These are phyloP conservation scores for Steccherinum ochraceum DNA, from an alignment of 768 basidiomycete species.

Conservation along the genomic window DNA sequence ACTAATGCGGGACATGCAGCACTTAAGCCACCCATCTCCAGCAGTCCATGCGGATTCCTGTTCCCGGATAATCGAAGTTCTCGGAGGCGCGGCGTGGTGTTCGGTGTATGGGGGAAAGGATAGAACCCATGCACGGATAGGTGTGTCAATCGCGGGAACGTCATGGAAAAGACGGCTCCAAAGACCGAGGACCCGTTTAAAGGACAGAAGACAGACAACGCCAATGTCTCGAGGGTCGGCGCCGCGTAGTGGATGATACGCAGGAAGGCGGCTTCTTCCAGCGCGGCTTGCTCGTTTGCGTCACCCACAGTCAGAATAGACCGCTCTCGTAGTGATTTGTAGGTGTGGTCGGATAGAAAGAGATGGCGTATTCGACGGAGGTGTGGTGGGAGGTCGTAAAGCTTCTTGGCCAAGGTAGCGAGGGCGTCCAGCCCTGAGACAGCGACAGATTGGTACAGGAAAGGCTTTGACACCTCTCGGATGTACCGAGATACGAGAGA, in stretches of 20 bases:
- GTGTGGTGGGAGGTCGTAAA: conserved; percentile 29
- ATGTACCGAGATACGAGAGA: conserved; percentile 24
- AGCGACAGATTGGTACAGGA: conserved; percentile 21
- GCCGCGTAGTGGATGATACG: conserved; percentile 32
- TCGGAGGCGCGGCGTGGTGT: conserved; percentile 30
- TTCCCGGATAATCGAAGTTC: conserved; percentile 43
- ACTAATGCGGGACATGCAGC: conserved; percentile 33
- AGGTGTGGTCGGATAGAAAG: conserved; percentile 34
- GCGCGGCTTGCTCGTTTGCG: conserved; percentile 10
- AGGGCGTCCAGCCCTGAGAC: conserved; percentile 20
- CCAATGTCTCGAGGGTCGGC: conserved; percentile 35
- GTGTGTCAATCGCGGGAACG: conserved; percentile 33
- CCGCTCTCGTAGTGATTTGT: conserved; percentile 9
- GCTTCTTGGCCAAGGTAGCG: conserved; percentile 16
- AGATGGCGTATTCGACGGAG: conserved; percentile 36
- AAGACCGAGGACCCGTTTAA: conserved; percentile 33
- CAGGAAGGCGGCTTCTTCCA: conserved; percentile 16
- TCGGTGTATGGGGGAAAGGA: conserved; percentile 33
- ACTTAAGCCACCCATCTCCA: conserved; percentile 32
- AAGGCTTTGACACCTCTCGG: conserved; percentile 20
- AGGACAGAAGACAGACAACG: conserved; percentile 29
- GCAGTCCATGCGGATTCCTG: conserved; percentile 42
- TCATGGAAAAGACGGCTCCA: conserved; percentile 34
- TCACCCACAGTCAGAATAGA: conserved; percentile 7
- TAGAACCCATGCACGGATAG: conserved; percentile 45